A percentile compares a stretch with the other conserved stretches of the same genome.
Conservation (phyloP, 2,329 filamentous ascomycete species). For the Claviceps sp. region DNA sequence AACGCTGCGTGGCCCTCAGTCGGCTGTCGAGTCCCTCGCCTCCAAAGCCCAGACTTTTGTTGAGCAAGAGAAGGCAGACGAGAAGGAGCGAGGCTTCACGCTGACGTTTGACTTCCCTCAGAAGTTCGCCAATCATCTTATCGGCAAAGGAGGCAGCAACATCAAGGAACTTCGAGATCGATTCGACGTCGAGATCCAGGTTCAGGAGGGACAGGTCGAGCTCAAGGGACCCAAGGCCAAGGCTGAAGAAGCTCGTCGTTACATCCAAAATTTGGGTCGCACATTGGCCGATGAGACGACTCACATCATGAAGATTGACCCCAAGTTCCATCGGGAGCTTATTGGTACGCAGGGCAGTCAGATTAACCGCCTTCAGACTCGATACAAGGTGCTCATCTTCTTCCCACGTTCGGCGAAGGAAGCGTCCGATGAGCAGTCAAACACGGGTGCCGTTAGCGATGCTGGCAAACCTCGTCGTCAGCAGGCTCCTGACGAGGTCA, state of each 20-base stretch:
- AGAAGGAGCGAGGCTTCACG: slow-evolving; percentile 83
- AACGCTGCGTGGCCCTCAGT: slow-evolving; percentile 63
- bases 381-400: slow-evolving; percentile 89
- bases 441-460: slow-evolving; percentile 56
- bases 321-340: slow-evolving; percentile 86
- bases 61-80: slow-evolving; percentile 78
- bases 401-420: slow-evolving; percentile 61
- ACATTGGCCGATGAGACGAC: slow-evolving; percentile 85
- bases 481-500: slow-evolving; percentile 77
- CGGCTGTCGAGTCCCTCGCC: slow-evolving; percentile 57
- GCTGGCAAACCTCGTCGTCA: slow-evolving; percentile 50
- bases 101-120: slow-evolving; percentile 86
- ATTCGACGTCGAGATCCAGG: slow-evolving; percentile 66
- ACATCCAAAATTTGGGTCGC: slow-evolving; percentile 67
- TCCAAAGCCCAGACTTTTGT: slow-evolving; percentile 67
- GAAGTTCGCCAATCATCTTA: slow-evolving; percentile 79
- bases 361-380: slow-evolving; percentile 82
- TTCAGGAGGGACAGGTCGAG: slow-evolving; percentile 87
- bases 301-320: slow-evolving; percentile 76
- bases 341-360: slow-evolving; percentile 80
- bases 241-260: slow-evolving; percentile 70
- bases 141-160: slow-evolving; percentile 54
- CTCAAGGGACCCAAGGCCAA: slow-evolving; percentile 93
- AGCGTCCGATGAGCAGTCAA: slow-evolving; percentile 54
- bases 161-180: slow-evolving; percentile 52